phyloP scores from a whole-genome alignment of 352 stramenopile genomes.

The Pythium apleroticum region DNA sequence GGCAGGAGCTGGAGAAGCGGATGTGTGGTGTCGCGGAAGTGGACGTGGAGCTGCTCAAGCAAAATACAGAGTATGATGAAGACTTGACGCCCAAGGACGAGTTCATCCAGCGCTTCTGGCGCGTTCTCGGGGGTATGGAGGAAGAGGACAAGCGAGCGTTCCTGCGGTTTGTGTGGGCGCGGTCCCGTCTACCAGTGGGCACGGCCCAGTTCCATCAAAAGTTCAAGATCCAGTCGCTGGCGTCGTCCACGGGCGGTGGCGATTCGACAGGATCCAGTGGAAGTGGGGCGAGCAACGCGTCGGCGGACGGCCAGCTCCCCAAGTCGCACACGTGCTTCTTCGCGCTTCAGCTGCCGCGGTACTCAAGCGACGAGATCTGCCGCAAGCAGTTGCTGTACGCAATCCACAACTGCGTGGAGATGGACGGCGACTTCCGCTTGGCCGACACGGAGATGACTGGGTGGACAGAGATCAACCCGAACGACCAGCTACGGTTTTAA shows the following conservation, averaged over 20 bases:
- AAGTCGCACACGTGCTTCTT: slow-evolving; percentile 92
- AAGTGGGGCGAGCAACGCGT: slow-evolving; percentile 16
- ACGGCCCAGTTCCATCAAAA: slow-evolving; percentile 76
- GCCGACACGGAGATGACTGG: slow-evolving; percentile 81
- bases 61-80: slow-evolving; percentile 86
- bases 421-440: slow-evolving; percentile 87
- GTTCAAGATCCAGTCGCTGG: slow-evolving; percentile 84
- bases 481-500: slow-evolving; percentile 66
- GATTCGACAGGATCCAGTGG: neutral
- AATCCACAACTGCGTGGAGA: slow-evolving; percentile 86
- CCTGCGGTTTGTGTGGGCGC: slow-evolving; percentile 81
- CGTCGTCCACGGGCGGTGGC: slow-evolving; percentile 9
- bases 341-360: slow-evolving; percentile 71
- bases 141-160: slow-evolving; percentile 74
- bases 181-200: slow-evolving; percentile 61
- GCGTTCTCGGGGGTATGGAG: slow-evolving; percentile 56
- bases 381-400: slow-evolving; percentile 72
- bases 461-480: slow-evolving; percentile 63
- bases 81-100: slow-evolving; percentile 59
- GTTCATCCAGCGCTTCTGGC: slow-evolving; percentile 81
- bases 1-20: slow-evolving; percentile 66
- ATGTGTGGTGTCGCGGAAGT: slow-evolving; percentile 75
- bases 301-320: slow-evolving; percentile 60
- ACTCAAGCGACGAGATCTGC: slow-evolving; percentile 78
- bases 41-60: slow-evolving; percentile 65